Base-by-base conservation (phyloP, 495 filamentous ascomycete species). In the Penicillium salamii region DNA sequence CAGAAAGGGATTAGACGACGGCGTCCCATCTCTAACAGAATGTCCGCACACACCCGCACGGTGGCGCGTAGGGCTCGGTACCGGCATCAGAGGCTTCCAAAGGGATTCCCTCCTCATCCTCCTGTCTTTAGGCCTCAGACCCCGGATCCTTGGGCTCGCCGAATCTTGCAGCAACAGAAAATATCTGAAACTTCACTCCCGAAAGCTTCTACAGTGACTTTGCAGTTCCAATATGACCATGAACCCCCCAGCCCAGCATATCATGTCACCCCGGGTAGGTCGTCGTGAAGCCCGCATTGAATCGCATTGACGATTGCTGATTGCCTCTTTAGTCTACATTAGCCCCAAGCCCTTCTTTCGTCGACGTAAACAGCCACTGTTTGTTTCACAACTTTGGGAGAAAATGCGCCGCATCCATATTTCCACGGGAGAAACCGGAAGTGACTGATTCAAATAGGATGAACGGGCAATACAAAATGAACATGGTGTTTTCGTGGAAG, bases 1-100 rank as follows among this genome's bases (percentile, higher is more conserved):
- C 38, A 23, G 13, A 41, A 41, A 41, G 38, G 38, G 38, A 41
- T 41, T 41, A 41, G 21, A 41, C 24, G 38, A 15, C 38, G 38
- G 38, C 38, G 38, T 7, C 38, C 38, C 2, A 41, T 41, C 38
- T 41, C 38, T 14, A 23, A 41, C 38, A 41, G 21, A 41, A 5
- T 15, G 21, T 14, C 21, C 28, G 5, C n/a, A 41, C 38, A 23
- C 3, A 15, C 38, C 38, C 38, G 21, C 15, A 41, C 38, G 11
- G 14, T n/a, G n/a, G 38, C 38, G 11, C 38, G 38, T 41, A 41
- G 20, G 38, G n/a, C 38, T 26, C 38, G 3, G n/a, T 41, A 41
- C 38, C 38, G 38, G 14, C 11, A 6, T 15, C 38, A 41, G 38
- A 41, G 23, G n/a, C 38, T 41, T 41, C 38, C 38, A 5, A 4